phyloP scores from a whole-genome alignment of 148 eudicot species.

The Nepenthes gracilis region DNA sequence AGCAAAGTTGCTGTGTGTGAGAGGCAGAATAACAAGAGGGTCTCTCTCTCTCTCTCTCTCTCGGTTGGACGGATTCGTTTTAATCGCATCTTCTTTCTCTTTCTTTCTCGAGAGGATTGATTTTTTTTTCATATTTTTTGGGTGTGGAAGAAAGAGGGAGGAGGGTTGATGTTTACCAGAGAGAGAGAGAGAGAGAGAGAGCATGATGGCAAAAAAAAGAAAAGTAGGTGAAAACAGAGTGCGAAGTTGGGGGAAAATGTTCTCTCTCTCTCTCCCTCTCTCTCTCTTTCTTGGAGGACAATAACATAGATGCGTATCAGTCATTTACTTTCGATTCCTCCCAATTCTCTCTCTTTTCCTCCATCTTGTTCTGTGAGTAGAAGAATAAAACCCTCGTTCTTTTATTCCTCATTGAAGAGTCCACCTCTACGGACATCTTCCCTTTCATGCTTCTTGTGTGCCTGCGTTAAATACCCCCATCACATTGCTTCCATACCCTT shows the following conservation, averaged over 20 bases:
- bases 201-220: too few relatives aligned
- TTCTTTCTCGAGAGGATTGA: not conserved
- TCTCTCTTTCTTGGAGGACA: too few relatives aligned
- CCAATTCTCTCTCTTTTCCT: not conserved
- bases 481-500: not conserved
- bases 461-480: not conserved
- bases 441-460: conserved; percentile 5
- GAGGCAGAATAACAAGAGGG: too few relatives aligned
- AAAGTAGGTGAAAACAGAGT: not conserved
- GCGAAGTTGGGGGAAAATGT: too few relatives aligned
- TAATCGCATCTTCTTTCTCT: not conserved
- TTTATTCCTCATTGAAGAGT: not conserved
- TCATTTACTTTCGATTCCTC: too few relatives aligned
- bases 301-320: too few relatives aligned
- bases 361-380: not conserved
- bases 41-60: not conserved
- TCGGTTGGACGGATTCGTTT: conserved; percentile 2
- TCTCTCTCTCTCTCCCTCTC: too few relatives aligned
- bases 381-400: not conserved
- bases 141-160: not conserved
- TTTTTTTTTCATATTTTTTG: not conserved
- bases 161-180: not conserved
- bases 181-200: too few relatives aligned
- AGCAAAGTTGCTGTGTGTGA: too few relatives aligned
- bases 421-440: not conserved